A percentile compares a stretch with the other conserved stretches of the same genome.
Evolutionary conservation across 2,329 filamentous ascomycete species (phyloP).

Genomic region (Penicillium polonicum): DNA sequence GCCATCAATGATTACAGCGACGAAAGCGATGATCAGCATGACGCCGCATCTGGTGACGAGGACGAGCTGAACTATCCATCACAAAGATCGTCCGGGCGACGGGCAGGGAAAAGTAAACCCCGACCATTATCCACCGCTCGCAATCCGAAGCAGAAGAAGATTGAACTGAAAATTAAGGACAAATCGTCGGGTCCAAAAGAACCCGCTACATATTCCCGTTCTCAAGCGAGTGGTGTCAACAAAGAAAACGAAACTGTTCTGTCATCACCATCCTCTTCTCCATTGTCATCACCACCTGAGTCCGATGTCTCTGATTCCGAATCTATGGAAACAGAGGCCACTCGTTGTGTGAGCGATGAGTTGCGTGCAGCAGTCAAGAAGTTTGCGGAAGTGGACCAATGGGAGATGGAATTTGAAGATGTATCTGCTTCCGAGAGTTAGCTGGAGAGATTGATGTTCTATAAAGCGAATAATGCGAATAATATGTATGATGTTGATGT

Average conservation of each 20-base stretch:
- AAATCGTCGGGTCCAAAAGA: conserved; percentile 6
- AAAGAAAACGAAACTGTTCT: conserved; percentile 33
- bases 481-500: background rate
- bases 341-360: conserved; percentile 37
- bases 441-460: background rate
- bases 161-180: conserved; percentile 16
- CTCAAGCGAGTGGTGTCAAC: conserved; percentile 17
- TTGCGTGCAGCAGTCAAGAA: conserved; percentile 37
- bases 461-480: background rate
- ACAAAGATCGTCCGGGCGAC: conserved; percentile 15
- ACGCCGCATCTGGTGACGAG: conserved; percentile 31
- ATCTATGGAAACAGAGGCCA: conserved; percentile 8
- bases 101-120: conserved; percentile 19
- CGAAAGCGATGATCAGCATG: conserved; percentile 28
- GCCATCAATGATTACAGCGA: conserved; percentile 23
- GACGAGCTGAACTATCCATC: conserved; percentile 38
- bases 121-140: conserved; percentile 22
- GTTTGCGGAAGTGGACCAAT: conserved; percentile 44
- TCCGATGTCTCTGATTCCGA: conserved; percentile 33
- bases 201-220: conserved; percentile 15
- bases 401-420: conserved; percentile 48
- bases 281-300: conserved; percentile 34
- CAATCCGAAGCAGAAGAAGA: conserved; percentile 15
- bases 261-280: conserved; percentile 37
- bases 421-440: conserved; percentile 30